Conservation (phyloP, 768 basidiomycete genomes). For the Rossbeevera mucosa region DNA sequence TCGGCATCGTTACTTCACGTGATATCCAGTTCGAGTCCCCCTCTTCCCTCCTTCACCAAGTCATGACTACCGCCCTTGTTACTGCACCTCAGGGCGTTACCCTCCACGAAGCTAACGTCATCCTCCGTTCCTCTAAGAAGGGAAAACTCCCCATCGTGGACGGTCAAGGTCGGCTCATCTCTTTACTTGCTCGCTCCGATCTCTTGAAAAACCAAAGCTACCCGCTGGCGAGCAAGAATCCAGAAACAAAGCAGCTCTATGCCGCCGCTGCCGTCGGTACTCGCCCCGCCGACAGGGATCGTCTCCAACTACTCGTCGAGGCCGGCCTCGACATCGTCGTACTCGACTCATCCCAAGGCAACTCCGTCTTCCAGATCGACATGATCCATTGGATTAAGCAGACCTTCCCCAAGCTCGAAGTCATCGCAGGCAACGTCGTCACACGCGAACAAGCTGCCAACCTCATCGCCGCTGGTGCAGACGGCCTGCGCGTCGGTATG, state of each 20-base stretch:
- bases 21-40: slow-evolving; percentile 90
- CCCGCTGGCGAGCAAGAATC: slow-evolving; percentile 90
- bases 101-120: slow-evolving; percentile 85
- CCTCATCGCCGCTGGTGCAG: slow-evolving; percentile 91
- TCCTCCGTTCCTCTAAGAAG: slow-evolving; percentile 95
- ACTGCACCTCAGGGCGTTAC: slow-evolving; percentile 88
- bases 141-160: slow-evolving; percentile 92
- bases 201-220: slow-evolving; percentile 96
- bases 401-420: slow-evolving; percentile 80
- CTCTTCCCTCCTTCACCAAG: slow-evolving; percentile 58
- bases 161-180: slow-evolving; percentile 56
- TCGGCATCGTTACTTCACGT: slow-evolving; percentile 94
- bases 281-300: slow-evolving; percentile 79
- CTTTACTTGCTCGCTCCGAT: slow-evolving; percentile 94
- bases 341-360: slow-evolving; percentile 95
- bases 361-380: slow-evolving; percentile 88
- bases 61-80: slow-evolving; percentile 89
- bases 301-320: slow-evolving; percentile 80
- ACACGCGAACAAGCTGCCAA: slow-evolving; percentile 95
- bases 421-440: slow-evolving; percentile 97
- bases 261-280: slow-evolving; percentile 96
- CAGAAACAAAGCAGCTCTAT: slow-evolving; percentile 89
- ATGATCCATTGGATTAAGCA: slow-evolving; percentile 93
- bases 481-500: slow-evolving; percentile 96
- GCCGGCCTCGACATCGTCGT: slow-evolving; percentile 95